phyloP scores from a whole-genome alignment of 1,139 yeast species.

The Suhomyces panamericanus region DNA sequence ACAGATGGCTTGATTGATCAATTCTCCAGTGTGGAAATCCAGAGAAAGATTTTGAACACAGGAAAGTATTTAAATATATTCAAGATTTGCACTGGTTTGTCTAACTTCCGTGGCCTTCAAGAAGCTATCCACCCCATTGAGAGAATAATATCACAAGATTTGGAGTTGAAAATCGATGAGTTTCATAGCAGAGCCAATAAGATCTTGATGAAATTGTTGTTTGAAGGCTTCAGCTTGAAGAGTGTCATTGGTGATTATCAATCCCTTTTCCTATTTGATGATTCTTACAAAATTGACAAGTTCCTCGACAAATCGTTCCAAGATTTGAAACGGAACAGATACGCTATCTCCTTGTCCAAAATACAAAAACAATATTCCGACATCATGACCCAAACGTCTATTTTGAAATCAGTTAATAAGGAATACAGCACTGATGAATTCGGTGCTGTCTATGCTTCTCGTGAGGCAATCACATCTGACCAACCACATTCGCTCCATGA shows the following conservation, averaged over 20 bases:
- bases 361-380: conserved; percentile 28
- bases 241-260: conserved; percentile 52
- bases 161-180: conserved; percentile 57
- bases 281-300: conserved; percentile 50
- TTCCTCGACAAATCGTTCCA: conserved; percentile 39
- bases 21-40: conserved; percentile 54
- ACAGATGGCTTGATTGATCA: conserved; percentile 76
- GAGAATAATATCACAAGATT: conserved; percentile 56
- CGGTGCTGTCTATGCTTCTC: neutral
- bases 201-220: conserved; percentile 56
- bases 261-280: conserved; percentile 49
- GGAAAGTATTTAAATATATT: conserved; percentile 84
- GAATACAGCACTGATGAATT: neutral
- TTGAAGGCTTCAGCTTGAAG: conserved; percentile 59
- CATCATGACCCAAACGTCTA: neutral
- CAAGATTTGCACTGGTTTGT: conserved; percentile 53
- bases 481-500: conserved; percentile 10
- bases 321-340: conserved; percentile 38
- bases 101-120: conserved; percentile 31
- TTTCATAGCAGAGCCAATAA: conserved; percentile 73
- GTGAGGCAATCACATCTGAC: neutral
- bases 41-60: conserved; percentile 68
- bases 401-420: neutral
- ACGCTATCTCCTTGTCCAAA: conserved; percentile 32
- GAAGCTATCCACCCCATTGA: conserved; percentile 33